phyloP scores from a whole-genome alignment of 768 basidiomycete genomes.

The Amanita pallidorosea region DNA sequence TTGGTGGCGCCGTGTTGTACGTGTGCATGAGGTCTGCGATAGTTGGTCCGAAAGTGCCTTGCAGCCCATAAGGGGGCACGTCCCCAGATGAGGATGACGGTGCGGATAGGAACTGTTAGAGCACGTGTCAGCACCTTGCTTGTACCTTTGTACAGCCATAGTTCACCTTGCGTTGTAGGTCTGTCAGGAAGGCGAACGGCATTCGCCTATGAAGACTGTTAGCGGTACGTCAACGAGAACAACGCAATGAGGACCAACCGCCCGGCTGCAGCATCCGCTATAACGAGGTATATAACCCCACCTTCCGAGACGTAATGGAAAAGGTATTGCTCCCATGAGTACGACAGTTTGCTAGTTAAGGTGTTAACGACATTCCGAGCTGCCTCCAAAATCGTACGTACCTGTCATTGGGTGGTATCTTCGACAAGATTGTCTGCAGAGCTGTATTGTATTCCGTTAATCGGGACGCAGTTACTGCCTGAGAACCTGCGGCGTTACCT shows the following conservation, averaged over 20 bases:
- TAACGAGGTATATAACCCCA: constrained; percentile 81
- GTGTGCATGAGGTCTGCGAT: constrained; percentile 73
- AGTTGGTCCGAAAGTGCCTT: constrained; percentile 59
- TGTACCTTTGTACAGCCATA: too few species aligned
- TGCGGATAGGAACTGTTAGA: constrained; percentile 42
- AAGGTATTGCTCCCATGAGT: constrained; percentile 88
- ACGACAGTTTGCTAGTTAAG: constrained; percentile 53
- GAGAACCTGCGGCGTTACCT: constrained; percentile 34
- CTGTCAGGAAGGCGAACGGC: constrained; percentile 88
- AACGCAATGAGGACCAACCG: constrained; percentile 36
- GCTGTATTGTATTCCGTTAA: constrained; percentile 28
- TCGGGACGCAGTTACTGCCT: not conserved
- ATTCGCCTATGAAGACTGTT: constrained; percentile 48
- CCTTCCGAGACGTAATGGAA: constrained; percentile 92
- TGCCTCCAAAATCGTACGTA: constrained; percentile 15
- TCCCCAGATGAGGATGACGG: constrained; percentile 55
- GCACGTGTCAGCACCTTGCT: constrained; percentile 1
- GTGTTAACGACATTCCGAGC: too few species aligned
- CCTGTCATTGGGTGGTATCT: constrained; percentile 88
- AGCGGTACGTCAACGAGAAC: not conserved
- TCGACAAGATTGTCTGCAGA: constrained; percentile 80
- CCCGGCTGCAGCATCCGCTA: constrained; percentile 90
- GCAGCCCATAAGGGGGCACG: constrained; percentile 52
- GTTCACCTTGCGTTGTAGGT: constrained; percentile 67
- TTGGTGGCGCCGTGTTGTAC: constrained; percentile 82